Evolutionary conservation across 176 grass and related monocot genomes (phyloP).

Genomic region (Dendrocalamus sinicus): DNA sequence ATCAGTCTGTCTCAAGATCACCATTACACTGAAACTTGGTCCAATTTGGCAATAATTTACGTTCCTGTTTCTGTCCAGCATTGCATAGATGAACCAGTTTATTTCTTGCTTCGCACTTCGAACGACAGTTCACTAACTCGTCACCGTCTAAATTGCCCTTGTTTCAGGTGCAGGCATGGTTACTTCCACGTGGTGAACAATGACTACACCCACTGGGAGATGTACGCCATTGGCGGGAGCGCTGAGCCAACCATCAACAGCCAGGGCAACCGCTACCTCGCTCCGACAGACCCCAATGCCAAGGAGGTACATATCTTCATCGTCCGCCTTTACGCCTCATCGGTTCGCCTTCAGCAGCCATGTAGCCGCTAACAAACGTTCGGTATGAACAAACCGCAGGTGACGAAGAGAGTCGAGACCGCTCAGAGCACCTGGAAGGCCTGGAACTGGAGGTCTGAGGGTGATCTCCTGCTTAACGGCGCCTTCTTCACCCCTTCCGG

Average conservation of each 20-base stretch:
- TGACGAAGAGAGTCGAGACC: constrained; percentile 79
- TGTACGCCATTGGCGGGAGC: constrained; percentile 71
- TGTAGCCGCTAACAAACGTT: background rate
- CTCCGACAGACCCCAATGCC: constrained; percentile 56
- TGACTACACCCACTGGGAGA: constrained; percentile 77
- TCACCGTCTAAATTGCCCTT: background rate
- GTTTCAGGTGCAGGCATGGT: constrained; percentile 64
- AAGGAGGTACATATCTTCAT: constrained; percentile 47
- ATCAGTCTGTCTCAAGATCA: background rate
- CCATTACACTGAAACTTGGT: background rate
- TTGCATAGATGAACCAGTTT: background rate
- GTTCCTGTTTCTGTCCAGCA: background rate
- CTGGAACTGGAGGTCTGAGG: constrained; percentile 97
- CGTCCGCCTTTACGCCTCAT: no score
- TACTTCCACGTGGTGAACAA: constrained; percentile 85
- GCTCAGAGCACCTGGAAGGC: constrained; percentile 54
- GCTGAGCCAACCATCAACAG: constrained; percentile 73
- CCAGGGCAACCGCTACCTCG: constrained; percentile 75
- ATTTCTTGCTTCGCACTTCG: background rate
- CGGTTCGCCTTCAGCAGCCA: background rate
- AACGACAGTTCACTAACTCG: background rate
- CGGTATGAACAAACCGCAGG: constrained; percentile 35
- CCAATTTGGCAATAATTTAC: no score
- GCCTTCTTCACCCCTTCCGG: constrained; percentile 87
- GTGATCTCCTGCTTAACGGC: constrained; percentile 75